A percentile compares a stretch with the other conserved stretches of the same genome.
phyloP scores from a whole-genome alignment of 257 asterid species.

The Gentiana macrophylla region DNA sequence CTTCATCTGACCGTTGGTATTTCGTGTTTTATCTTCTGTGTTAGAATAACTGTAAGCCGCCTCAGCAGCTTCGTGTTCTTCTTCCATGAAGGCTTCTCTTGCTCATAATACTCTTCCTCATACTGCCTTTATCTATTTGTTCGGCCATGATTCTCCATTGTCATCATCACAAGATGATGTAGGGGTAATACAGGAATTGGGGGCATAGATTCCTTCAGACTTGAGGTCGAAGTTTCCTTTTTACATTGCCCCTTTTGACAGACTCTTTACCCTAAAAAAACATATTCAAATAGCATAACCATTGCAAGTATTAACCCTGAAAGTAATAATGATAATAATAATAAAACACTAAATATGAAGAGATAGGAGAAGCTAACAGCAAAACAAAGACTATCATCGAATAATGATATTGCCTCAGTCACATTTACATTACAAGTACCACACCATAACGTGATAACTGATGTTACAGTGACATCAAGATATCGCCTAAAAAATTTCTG shows the following conservation, averaged over 20 bases:
- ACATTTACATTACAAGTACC: no score
- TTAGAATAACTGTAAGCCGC: neutral
- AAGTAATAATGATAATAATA: no score
- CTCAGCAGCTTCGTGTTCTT: neutral
- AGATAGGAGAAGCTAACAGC: no score
- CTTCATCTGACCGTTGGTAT: neutral
- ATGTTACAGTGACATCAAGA: no score
- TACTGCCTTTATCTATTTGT: conserved; percentile 13
- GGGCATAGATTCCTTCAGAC: conserved; percentile 12
- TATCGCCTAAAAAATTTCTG: no score
- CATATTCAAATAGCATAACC: no score
- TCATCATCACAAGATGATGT: conserved; percentile 4
- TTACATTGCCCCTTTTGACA: conserved; percentile 25
- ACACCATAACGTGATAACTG: no score
- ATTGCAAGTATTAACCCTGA: neutral
- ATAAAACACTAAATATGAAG: no score
- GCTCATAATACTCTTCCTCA: conserved; percentile 8
- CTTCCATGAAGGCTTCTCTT: conserved; percentile 10
- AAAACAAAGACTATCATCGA: no score
- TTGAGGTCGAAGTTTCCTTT: conserved; percentile 22
- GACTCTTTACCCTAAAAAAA: conserved; percentile 27
- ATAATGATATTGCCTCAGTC: no score
- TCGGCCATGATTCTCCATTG: conserved; percentile 8
- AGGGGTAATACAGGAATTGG: conserved; percentile 10
- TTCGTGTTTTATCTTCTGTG: conserved; percentile 5